Evolutionary conservation across 176 grass and related monocot species (phyloP).

Genomic region (Calamus simplicifolius): DNA sequence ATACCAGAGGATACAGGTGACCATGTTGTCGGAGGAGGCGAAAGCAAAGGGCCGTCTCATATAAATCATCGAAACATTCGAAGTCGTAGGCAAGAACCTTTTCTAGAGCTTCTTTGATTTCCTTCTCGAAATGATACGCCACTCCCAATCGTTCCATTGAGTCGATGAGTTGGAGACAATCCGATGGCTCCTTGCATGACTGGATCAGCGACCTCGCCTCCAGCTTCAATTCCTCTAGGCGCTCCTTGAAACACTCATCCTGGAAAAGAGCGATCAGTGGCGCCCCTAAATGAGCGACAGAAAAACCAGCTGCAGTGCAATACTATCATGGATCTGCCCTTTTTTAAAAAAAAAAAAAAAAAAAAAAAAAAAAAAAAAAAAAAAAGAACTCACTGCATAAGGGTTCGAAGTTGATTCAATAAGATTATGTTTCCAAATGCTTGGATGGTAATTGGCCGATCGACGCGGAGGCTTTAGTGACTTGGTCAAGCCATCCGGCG

Average conservation of each 20-base stretch:
- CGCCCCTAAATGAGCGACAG: no score
- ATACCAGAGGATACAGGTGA: neutral
- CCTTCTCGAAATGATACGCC: neutral
- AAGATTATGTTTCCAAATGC: neutral
- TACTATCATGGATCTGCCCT: no score
- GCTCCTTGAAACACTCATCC: neutral
- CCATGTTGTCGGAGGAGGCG: slow-evolving; percentile 3
- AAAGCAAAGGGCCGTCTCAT: neutral
- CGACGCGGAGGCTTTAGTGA: neutral
- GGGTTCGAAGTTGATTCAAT: neutral
- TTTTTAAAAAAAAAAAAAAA: no score
- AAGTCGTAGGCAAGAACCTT: neutral
- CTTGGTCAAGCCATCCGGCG: no score
- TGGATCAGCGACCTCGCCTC: neutral
- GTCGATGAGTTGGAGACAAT: neutral
- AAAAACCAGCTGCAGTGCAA: no score
- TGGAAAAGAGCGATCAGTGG: neutral
- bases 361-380: no score
- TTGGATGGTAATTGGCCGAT: slow-evolving; percentile 5
- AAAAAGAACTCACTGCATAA: neutral
- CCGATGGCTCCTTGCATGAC: neutral
- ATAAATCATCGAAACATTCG: neutral
- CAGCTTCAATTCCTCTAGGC: neutral
- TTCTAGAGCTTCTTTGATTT: neutral
- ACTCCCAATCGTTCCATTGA: neutral